Evolutionary conservation across 805 yeast genomes (phyloP).

Genomic region (Starmerella gropengiesseri): DNA sequence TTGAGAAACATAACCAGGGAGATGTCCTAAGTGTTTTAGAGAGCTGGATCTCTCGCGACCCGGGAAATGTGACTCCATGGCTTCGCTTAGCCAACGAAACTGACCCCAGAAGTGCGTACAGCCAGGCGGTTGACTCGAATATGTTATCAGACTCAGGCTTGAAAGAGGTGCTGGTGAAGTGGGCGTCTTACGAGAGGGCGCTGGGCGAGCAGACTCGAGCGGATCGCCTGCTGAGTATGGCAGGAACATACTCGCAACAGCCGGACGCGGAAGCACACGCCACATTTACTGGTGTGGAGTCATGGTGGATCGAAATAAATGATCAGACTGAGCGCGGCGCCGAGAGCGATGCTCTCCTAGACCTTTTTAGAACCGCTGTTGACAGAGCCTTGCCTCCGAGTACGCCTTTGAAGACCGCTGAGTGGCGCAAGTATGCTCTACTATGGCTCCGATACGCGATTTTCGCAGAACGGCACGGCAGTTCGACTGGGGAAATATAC

Average conservation of each 20-base stretch:
- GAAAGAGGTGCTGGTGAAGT: not conserved
- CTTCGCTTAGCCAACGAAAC: not conserved
- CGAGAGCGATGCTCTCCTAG: slow-evolving; percentile 24
- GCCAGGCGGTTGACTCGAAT: slow-evolving; percentile 1
- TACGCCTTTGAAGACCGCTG: slow-evolving; percentile 29
- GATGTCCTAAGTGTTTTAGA: not conserved
- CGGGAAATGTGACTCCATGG: slow-evolving; percentile 2
- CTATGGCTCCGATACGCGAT: slow-evolving; percentile 59
- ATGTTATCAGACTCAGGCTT: not conserved
- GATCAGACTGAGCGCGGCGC: slow-evolving; percentile 23
- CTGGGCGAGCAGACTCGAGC: not conserved
- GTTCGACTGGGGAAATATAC: slow-evolving; percentile 43
- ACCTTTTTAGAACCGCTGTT: slow-evolving; percentile 38
- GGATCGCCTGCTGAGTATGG: not conserved
- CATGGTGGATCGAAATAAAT: slow-evolving; percentile 71
- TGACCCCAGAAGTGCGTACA: not conserved
- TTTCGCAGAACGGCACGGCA: slow-evolving; percentile 43
- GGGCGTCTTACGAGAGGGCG: not conserved
- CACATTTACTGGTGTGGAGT: slow-evolving; percentile 43
- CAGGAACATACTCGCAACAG: not conserved
- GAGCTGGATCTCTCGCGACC: slow-evolving; percentile 2
- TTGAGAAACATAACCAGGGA: slow-evolving; percentile 4
- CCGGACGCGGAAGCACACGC: too few species aligned
- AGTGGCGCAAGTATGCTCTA: slow-evolving; percentile 61
- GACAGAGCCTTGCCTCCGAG: slow-evolving; percentile 31